These are phyloP conservation scores for Centaurea solstitialis DNA, from an alignment of 129 eudicot species.

Conservation along the genomic window DNA sequence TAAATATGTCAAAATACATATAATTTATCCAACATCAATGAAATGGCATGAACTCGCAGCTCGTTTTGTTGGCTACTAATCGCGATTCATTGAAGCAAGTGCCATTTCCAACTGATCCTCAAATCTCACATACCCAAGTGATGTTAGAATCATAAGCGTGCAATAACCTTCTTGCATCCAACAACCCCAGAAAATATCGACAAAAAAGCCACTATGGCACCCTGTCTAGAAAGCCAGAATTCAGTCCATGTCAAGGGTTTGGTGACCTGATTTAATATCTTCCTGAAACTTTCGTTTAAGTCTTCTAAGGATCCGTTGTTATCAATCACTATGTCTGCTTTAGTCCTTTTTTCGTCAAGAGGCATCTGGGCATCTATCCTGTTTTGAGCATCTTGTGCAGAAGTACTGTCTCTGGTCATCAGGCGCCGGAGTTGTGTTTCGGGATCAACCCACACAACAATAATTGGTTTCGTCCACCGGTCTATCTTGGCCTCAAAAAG, in stretches of 20 bases:
- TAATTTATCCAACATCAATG: background rate
- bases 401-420: conserved; percentile 67
- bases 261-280: conserved; percentile 56
- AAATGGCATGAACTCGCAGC: background rate
- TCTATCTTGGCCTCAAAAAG: conserved; percentile 87
- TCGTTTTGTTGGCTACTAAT: background rate
- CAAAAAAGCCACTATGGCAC: conserved; percentile 57
- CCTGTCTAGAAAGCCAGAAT: conserved; percentile 82
- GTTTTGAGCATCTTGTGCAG: conserved; percentile 78
- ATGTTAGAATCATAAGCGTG: conserved; percentile 18
- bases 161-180: conserved; percentile 50
- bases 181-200: conserved; percentile 55
- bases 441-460: conserved; percentile 92
- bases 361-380: conserved; percentile 92
- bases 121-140: background rate
- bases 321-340: conserved; percentile 82
- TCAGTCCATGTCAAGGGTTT: conserved; percentile 93
- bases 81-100: background rate
- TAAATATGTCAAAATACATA: background rate
- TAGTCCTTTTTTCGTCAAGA: conserved; percentile 63
- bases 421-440: conserved; percentile 82
- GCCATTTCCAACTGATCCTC: background rate
- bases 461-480: conserved; percentile 79
- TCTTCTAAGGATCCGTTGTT: conserved; percentile 76
- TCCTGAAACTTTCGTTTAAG: conserved; percentile 56